phyloP scores from a whole-genome alignment of 768 basidiomycete genomes.

The Calocera cornea region DNA sequence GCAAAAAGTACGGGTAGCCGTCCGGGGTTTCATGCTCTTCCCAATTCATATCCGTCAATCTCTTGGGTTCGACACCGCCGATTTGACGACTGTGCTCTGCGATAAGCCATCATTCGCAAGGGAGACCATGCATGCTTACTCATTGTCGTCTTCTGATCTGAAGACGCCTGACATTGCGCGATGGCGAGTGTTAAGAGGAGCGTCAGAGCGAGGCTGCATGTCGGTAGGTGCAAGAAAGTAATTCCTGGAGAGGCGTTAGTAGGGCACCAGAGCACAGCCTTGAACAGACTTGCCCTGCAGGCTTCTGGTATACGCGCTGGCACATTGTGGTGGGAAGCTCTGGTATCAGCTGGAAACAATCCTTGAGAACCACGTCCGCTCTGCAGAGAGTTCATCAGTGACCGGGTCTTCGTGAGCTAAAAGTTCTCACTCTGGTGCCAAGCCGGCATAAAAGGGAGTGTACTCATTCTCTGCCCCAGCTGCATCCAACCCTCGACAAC shows the following conservation, averaged over 20 bases:
- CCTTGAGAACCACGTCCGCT: neutral
- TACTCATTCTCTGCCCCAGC: neutral
- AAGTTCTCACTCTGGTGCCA: neutral
- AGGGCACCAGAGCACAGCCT: neutral
- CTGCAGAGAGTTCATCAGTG: neutral
- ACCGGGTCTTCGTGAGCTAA: neutral
- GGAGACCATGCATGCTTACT: too few species aligned
- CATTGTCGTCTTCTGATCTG: neutral
- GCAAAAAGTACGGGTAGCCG: neutral
- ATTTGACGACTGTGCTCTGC: neutral
- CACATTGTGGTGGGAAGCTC: neutral
- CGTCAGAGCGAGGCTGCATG: neutral
- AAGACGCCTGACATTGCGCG: neutral
- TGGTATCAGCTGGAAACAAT: neutral
- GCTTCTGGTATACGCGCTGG: neutral
- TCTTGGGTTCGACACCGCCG: neutral
- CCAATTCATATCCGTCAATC: neutral
- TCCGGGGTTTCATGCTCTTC: neutral
- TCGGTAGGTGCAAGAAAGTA: neutral
- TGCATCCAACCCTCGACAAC: neutral
- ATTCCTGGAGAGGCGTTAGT: neutral
- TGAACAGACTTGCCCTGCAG: neutral
- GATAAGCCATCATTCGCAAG: too few species aligned
- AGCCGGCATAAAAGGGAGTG: neutral
- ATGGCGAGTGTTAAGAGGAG: neutral